Evolutionary conservation across 352 stramenopile genomes (phyloP).

Genomic region (Pythium graminicola): DNA sequence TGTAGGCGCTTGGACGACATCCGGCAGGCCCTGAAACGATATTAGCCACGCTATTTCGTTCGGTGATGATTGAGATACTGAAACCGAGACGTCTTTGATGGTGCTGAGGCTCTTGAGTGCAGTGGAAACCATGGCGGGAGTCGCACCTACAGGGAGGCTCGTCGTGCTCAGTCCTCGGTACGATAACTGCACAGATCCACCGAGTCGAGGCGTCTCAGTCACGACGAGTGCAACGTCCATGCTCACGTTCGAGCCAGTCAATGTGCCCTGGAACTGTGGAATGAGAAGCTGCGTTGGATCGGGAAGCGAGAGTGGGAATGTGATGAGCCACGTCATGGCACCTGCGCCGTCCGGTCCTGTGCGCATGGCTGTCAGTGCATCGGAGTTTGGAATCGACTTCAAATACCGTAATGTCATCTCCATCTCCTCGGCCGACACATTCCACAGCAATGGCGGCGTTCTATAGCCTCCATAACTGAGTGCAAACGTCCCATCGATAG

Average conservation of each 20-base stretch:
- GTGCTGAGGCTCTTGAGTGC: slow-evolving; percentile 22
- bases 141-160: slow-evolving; percentile 26
- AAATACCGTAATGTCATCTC: slow-evolving; percentile 62
- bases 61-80: not conserved
- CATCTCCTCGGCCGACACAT: slow-evolving; percentile 82
- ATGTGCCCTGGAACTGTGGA: slow-evolving; percentile 23
- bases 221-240: slow-evolving; percentile 31
- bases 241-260: slow-evolving; percentile 30
- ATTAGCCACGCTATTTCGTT: slow-evolving; percentile 28
- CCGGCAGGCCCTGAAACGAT: slow-evolving; percentile 30
- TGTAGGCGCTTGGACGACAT: slow-evolving; percentile 14
- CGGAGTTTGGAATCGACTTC: slow-evolving; percentile 46
- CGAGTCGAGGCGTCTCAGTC: slow-evolving; percentile 33
- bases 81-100: slow-evolving; percentile 23
- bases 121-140: slow-evolving; percentile 19
- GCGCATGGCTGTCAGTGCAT: slow-evolving; percentile 42
- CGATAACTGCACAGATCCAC: slow-evolving; percentile 35
- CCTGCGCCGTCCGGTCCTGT: slow-evolving; percentile 25
- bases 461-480: slow-evolving; percentile 42
- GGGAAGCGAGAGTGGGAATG: slow-evolving; percentile 38
- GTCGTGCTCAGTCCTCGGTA: slow-evolving; percentile 29
- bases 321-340: slow-evolving; percentile 46
- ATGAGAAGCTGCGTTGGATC: slow-evolving; percentile 30
- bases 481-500: slow-evolving; percentile 41
- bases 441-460: slow-evolving; percentile 56